Base-by-base conservation (phyloP, 129 eudicot genomes). In the Chrysanthemum makinoi region DNA sequence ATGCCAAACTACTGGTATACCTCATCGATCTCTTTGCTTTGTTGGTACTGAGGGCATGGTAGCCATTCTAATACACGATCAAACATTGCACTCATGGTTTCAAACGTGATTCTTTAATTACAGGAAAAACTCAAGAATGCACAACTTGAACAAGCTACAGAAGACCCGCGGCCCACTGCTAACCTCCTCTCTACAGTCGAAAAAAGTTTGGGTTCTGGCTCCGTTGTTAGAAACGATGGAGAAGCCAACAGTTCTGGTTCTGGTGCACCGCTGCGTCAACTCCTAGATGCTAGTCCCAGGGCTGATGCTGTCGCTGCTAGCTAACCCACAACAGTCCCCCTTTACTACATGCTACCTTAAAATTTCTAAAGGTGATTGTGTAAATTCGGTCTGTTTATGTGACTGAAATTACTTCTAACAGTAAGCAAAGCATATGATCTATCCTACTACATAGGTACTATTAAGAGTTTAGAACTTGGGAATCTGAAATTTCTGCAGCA, bases 291-390 rank as follows among this genome's bases (percentile, higher is more conserved):
- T 30, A 88, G 82, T 39, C 91, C 85, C 7, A 76, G 87, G 46
- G 75, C 86, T 4, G 96, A 91, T 71, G 96, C 88, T 48, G 91
- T 91, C 60, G 97, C 88, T 60, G 95, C 97, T 70, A 70, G 96
- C 76, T 88, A 80, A 88, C 73, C 72, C 43, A 13, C 74, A 65
- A 53, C 39, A 39, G 39, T 24, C 16, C n/a, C 66, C 75, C 39
- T 52, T 75, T 51, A 50, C 46, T 39, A 39, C 46, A 7, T 39
- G 46, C 46, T 77, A 62, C 16, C 15, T 43, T 59, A 22, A 52
- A 48, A 62, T 77, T 72, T 65, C 48, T 61, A 22, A 60, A 69
- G 70, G 53, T 53, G 70, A 62, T 77, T 70, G 55, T 47, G 91
- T 80, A 79, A 90, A 73, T 84, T 81, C 77, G 89, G 91, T 85